phyloP scores from a whole-genome alignment of 768 basidiomycete genomes.

The Punctularia strigosozonata region DNA sequence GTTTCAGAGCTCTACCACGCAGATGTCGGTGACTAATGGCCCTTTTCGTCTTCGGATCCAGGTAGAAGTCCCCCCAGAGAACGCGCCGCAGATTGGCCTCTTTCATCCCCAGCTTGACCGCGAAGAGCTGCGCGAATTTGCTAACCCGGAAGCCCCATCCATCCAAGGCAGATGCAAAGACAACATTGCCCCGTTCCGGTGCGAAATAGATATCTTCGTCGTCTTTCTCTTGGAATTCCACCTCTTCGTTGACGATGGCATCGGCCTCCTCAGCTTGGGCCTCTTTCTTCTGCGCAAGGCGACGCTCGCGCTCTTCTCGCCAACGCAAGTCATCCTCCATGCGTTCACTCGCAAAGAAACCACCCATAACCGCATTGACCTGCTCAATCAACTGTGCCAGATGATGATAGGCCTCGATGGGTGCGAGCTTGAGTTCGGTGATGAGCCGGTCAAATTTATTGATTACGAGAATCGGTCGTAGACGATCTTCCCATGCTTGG shows the following conservation, averaged over 20 bases:
- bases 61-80: conserved; percentile 95
- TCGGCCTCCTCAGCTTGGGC: conserved; percentile 54
- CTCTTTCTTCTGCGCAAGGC: conserved; percentile 69
- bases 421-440: conserved; percentile 84
- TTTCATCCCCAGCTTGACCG: conserved; percentile 80
- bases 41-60: conserved; percentile 91
- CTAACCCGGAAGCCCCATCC: conserved; percentile 96
- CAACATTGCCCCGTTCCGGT: conserved; percentile 89
- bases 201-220: conserved; percentile 98
- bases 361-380: conserved; percentile 97
- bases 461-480: conserved; percentile 88
- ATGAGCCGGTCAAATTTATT: conserved; percentile 95
- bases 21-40: conserved; percentile 89
- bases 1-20: conserved; percentile 77
- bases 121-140: conserved; percentile 90
- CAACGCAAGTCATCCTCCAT: conserved; percentile 96
- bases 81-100: conserved; percentile 77
- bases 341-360: conserved; percentile 86
- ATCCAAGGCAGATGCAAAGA: conserved; percentile 92
- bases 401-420: conserved; percentile 89
- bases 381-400: conserved; percentile 90
- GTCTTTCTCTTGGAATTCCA: conserved; percentile 87
- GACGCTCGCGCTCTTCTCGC: conserved; percentile 83
- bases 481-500: conserved; percentile 85
- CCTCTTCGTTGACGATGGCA: conserved; percentile 41